Evolutionary conservation across 805 yeast genomes (phyloP).

Genomic region (Candida morakotiae): DNA sequence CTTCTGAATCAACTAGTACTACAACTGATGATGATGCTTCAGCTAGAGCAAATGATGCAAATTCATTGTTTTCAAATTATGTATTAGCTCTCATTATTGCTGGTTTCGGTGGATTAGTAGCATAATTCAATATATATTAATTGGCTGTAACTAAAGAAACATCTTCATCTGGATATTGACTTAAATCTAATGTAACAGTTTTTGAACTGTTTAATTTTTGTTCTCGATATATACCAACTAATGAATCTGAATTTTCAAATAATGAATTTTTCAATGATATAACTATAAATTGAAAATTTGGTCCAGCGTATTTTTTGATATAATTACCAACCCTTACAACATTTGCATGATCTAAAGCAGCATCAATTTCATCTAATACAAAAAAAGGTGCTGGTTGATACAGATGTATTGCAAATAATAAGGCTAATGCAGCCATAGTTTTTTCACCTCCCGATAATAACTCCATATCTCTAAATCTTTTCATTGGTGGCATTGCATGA

Average conservation of each 20-base stretch:
- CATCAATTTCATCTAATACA: conserved; percentile 96
- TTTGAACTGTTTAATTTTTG: conserved; percentile 68
- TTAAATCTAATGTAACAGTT: conserved; percentile 69
- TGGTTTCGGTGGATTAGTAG: conserved; percentile 7
- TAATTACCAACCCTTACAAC: conserved; percentile 85
- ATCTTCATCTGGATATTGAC: conserved; percentile 48
- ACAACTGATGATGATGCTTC: neutral
- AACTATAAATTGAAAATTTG: conserved; percentile 84
- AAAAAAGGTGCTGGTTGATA: conserved; percentile 93
- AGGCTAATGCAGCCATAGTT: conserved; percentile 92
- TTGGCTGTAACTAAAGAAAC: conserved; percentile 11
- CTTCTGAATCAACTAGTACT: neutral
- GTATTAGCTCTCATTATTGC: conserved; percentile 7
- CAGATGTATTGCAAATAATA: conserved; percentile 86
- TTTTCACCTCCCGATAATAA: conserved; percentile 94
- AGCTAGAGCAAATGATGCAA: conserved; percentile 1
- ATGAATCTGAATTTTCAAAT: conserved; percentile 83
- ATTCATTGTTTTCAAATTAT: neutral
- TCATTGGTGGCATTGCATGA: conserved; percentile 95
- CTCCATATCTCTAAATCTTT: conserved; percentile 89
- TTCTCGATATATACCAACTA: conserved; percentile 90
- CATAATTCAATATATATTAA: conserved; percentile 4
- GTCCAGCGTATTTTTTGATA: conserved; percentile 69
- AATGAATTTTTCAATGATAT: conserved; percentile 84
- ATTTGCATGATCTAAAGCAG: conserved; percentile 89